Evolutionary conservation across 73 alveolate species (phyloP).

Genomic region (Paramecium caudatum): DNA sequence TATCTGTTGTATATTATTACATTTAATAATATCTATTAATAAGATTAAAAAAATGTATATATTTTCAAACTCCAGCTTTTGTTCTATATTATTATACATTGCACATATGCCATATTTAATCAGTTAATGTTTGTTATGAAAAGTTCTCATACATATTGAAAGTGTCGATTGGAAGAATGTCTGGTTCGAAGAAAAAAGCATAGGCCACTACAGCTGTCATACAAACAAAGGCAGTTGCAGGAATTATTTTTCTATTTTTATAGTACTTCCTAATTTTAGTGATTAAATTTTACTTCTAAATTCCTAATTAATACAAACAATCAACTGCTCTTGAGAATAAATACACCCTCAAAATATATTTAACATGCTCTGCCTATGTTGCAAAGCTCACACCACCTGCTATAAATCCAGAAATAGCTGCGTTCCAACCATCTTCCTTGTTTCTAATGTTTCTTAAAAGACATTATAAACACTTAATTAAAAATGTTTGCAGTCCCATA

Average conservation of each 20-base stretch:
- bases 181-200: constrained; percentile 58
- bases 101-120: constrained; percentile 63
- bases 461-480: constrained; percentile 17
- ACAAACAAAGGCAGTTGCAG: background rate
- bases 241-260: background rate
- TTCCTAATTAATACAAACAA: background rate
- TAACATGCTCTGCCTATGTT: constrained; percentile 1
- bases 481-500: constrained; percentile 37
- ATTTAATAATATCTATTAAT: constrained; percentile 9
- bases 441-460: constrained; percentile 19
- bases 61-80: background rate
- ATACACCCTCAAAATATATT: constrained; percentile 39
- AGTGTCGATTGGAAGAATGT: constrained; percentile 32
- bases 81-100: constrained; percentile 39
- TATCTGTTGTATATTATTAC: too few species aligned
- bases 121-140: constrained; percentile 32
- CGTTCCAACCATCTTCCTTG: constrained; percentile 38
- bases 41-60: background rate
- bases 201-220: constrained; percentile 35
- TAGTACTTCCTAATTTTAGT: background rate
- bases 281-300: constrained; percentile 15
- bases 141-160: constrained; percentile 53
- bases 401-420: constrained; percentile 49
- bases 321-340: constrained; percentile 43
- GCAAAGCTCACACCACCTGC: constrained; percentile 42